Percentiles rank a stretch among this genome's conserved stretches.
Conservation (phyloP, 441 rosid species). For the Euphorbia schlechtendalii region DNA sequence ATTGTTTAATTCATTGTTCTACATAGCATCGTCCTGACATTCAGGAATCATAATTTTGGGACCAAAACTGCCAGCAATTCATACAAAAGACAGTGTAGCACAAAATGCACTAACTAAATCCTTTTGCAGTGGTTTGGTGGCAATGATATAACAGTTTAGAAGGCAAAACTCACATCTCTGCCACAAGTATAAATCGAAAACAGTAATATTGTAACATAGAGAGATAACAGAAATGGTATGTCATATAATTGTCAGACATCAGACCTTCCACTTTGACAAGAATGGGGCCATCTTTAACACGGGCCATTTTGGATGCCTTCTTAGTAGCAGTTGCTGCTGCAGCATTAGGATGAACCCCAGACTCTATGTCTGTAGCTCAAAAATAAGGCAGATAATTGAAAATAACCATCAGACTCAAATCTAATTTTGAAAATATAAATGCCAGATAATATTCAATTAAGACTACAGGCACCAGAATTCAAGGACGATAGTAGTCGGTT, state of each 20-base stretch:
- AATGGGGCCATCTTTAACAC: conserved; percentile 35
- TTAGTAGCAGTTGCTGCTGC: conserved; percentile 32
- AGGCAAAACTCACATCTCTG: not conserved
- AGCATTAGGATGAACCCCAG: conserved; percentile 28
- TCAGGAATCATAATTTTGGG: not conserved
- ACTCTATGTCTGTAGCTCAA: conserved; percentile 33
- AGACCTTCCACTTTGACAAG: conserved; percentile 45
- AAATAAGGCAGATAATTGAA: conserved; percentile 16
- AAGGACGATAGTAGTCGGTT: conserved; percentile 36
- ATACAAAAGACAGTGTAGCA: not conserved
- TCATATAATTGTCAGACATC: no score
- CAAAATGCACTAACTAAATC: not conserved
- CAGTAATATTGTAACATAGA: not conserved
- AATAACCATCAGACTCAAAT: conserved; percentile 8
- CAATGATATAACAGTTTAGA: not conserved
- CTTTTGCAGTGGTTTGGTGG: not conserved
- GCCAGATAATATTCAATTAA: conserved; percentile 7
- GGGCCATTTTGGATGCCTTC: conserved; percentile 36
- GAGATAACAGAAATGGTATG: not conserved
- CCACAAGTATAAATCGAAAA: not conserved
- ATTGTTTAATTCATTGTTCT: no score
- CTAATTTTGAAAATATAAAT: not conserved
- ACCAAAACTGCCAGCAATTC: not conserved
- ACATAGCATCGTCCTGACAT: no score
- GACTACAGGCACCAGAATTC: conserved; percentile 31